Base-by-base conservation (phyloP, 805 yeast species). In the Citeromyces matritensis region DNA sequence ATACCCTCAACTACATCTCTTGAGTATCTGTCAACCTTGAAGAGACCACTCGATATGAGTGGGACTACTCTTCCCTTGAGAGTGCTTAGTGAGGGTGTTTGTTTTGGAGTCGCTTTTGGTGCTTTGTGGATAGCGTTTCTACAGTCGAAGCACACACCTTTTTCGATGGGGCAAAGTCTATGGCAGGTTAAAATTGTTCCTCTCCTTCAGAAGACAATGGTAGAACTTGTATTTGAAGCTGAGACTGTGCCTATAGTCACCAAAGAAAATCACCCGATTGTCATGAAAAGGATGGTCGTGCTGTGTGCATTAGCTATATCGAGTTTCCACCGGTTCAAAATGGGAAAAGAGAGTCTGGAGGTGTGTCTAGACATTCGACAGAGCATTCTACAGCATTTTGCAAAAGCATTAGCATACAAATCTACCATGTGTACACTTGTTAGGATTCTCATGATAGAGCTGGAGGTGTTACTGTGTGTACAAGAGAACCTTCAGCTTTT, bases 361-460 rank as follows among this genome's bases (percentile, higher is more conserved):
- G 33, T 5, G 26, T 48, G n/a, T 49, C 45, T 24, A 39, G 42
- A 33, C 42, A 39, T n/a, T 41, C 41, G 30, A 32, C 49, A 3
- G n/a, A 47, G 17, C 21, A 47, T 14, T 40, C 44, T 6, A 33
- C 51, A 6, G 40, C 51, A 8, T 21, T 52, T 33, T 49, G 49
- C 8, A 39, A 51, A 24, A 43, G 44, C 21, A 49, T 42, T 23
- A 58, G 53, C 36, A 48, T 51, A 30, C 31, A 39, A 34, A 34
- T 51, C 19, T 45, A 46, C 30, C 40, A 51, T 15, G 32, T 50
- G 9, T 43, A 44, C 30, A 44, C 44, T 19, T 47, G 47, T 21
- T 42, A 42, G 33, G 15, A 48, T 14, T 28, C 48, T 5, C 43
- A 43, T 30, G 35, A 35, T 10, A 44, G 52, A 15, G 42, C 54